Conservation (phyloP, 2,329 filamentous ascomycete species). For the Magnaporthales sp. region DNA sequence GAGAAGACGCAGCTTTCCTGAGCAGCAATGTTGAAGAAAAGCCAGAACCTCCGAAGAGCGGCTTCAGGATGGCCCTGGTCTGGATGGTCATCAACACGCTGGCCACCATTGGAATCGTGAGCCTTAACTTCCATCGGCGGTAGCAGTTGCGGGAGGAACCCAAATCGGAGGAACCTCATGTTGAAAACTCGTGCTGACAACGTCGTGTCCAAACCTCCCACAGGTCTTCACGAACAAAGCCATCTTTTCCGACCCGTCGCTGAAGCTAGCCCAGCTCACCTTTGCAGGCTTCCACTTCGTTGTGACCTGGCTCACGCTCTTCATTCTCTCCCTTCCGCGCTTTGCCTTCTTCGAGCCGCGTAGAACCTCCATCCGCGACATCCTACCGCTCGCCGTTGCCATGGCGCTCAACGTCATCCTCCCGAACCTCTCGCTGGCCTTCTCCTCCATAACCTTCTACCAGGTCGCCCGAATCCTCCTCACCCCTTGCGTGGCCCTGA, state of each 20-base stretch:
- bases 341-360: conserved; percentile 52
- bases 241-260: conserved; percentile 55
- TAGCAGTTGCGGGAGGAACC: neutral
- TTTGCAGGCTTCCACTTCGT: conserved; percentile 64
- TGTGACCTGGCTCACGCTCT: conserved; percentile 57
- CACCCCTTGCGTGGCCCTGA: conserved; percentile 54
- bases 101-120: conserved; percentile 54
- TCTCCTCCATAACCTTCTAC: conserved; percentile 61
- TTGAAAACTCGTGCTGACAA: neutral
- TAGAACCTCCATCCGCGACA: conserved; percentile 42
- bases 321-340: conserved; percentile 46
- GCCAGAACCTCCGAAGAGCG: conserved; percentile 22
- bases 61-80: conserved; percentile 29
- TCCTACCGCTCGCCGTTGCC: conserved; percentile 55
- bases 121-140: conserved; percentile 11
- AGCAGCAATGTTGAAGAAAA: conserved; percentile 18
- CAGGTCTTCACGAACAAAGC: conserved; percentile 64
- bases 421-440: conserved; percentile 59
- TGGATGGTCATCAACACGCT: conserved; percentile 56
- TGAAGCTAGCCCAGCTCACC: conserved; percentile 53
- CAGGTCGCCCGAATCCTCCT: conserved; percentile 60
- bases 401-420: conserved; percentile 64
- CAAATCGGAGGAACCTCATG: neutral
- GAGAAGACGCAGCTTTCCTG: conserved; percentile 33
- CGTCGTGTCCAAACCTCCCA: too few relatives aligned